A percentile compares a stretch with the other conserved stretches of the same genome.
phyloP scores from a whole-genome alignment of 2,329 filamentous ascomycete species.

The Penicillium sp. region DNA sequence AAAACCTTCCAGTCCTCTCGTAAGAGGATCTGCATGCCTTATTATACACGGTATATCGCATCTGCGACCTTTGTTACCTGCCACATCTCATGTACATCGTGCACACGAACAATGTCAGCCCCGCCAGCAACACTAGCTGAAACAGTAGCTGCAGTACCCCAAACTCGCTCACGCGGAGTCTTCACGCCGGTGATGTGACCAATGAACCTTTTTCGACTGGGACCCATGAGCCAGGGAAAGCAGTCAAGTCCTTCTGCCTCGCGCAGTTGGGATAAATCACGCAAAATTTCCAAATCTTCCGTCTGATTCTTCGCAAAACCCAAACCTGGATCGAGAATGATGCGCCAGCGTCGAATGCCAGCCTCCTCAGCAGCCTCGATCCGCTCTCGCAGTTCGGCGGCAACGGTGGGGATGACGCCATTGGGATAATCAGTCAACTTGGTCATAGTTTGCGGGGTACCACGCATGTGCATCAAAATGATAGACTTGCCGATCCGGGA shows the following conservation, averaged over 20 bases:
- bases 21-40: not conserved
- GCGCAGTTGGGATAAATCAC: constrained; percentile 67
- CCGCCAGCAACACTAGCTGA: constrained; percentile 84
- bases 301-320: constrained; percentile 85
- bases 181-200: constrained; percentile 78
- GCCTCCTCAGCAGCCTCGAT: constrained; percentile 77
- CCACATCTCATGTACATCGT: constrained; percentile 86
- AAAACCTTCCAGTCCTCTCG: not conserved
- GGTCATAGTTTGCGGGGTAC: constrained; percentile 81
- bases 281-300: constrained; percentile 82
- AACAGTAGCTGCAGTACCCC: constrained; percentile 88
- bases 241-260: constrained; percentile 48
- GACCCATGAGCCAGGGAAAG: constrained; percentile 87
- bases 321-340: constrained; percentile 90
- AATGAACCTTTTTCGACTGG: constrained; percentile 88
- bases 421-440: constrained; percentile 68
- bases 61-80: constrained; percentile 86
- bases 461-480: constrained; percentile 91
- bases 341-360: constrained; percentile 88
- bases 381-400: constrained; percentile 69
- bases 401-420: constrained; percentile 69
- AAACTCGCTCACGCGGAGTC: constrained; percentile 70
- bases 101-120: constrained; percentile 88
- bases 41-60: constrained; percentile 73
- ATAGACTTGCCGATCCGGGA: constrained; percentile 79